phyloP scores from a whole-genome alignment of 306 rosid genomes.

The Rosa multiflora region DNA sequence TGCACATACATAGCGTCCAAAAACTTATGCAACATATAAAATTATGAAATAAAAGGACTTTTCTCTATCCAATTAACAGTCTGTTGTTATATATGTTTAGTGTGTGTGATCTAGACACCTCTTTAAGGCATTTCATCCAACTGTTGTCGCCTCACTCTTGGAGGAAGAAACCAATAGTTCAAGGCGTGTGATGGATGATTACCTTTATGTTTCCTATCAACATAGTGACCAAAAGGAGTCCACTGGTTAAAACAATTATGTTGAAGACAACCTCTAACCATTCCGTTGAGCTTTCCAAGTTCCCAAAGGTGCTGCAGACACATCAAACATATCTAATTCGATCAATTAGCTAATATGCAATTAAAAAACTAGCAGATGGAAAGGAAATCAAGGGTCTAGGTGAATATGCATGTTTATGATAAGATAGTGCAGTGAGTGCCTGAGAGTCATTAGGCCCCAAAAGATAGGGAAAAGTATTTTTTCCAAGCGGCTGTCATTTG shows the following conservation, averaged over 20 bases:
- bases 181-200: background rate
- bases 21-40: background rate
- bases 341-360: background rate
- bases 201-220: conserved; percentile 97
- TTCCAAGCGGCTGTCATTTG: conserved; percentile 70
- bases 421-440: conserved; percentile 27
- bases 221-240: conserved; percentile 90
- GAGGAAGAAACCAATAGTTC: too few species aligned
- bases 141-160: background rate
- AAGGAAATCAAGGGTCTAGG: background rate
- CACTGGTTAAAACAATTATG: conserved; percentile 82
- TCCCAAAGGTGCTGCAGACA: conserved; percentile 80
- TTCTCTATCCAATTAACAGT: background rate
- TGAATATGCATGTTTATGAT: background rate
- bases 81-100: background rate
- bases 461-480: conserved; percentile 87
- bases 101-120: background rate
- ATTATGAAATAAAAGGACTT: background rate
- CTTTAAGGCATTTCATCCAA: background rate
- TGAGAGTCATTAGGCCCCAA: conserved; percentile 97
- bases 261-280: conserved; percentile 87
- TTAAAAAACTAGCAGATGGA: background rate
- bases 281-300: conserved; percentile 85
- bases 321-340: background rate
- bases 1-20: conserved; percentile 4